These are phyloP conservation scores for Basidioascus undulatus DNA, from an alignment of 768 basidiomycete species.

Conservation along the genomic window DNA sequence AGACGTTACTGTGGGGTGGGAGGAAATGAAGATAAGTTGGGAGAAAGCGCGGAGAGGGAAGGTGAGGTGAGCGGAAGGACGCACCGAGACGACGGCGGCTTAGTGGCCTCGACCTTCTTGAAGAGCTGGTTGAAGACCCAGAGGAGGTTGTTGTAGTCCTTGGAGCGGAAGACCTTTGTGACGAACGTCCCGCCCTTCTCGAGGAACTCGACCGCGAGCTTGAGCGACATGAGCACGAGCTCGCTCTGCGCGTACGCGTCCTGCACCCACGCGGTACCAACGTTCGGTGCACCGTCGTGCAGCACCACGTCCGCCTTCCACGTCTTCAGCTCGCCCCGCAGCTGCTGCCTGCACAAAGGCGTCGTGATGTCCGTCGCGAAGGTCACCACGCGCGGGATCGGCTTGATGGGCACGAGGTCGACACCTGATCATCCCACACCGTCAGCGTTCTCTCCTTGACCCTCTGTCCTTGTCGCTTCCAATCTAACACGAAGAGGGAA, in stretches of 20 bases:
- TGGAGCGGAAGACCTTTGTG: slow-evolving; percentile 94
- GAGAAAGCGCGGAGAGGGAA: background rate
- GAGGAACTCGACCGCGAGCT: slow-evolving; percentile 85
- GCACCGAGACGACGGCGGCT: slow-evolving; percentile 87
- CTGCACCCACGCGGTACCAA: slow-evolving; percentile 97
- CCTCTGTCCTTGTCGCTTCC: too few relatives aligned
- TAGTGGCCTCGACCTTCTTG: slow-evolving; percentile 88
- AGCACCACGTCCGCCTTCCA: slow-evolving; percentile 98
- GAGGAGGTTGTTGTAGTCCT: slow-evolving; percentile 91
- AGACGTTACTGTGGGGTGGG: slow-evolving; percentile 96
- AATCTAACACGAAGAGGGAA: too few relatives aligned
- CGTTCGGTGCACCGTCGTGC: slow-evolving; percentile 97
- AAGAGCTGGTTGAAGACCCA: slow-evolving; percentile 98
- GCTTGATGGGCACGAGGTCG: slow-evolving; percentile 85
- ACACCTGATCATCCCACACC: slow-evolving; percentile 33
- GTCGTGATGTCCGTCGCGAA: slow-evolving; percentile 92
- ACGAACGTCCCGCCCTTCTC: slow-evolving; percentile 60
- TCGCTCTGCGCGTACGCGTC: slow-evolving; percentile 95
- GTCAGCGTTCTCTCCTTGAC: background rate
- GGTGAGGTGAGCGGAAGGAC: slow-evolving; percentile 9
- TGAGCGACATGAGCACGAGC: slow-evolving; percentile 74
- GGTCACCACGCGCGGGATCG: slow-evolving; percentile 75
- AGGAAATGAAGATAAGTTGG: background rate
- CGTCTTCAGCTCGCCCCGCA: slow-evolving; percentile 74
- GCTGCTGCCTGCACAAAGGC: slow-evolving; percentile 57